These are phyloP conservation scores for Blastomyces parvus DNA, from an alignment of 2,329 filamentous ascomycete species.

Conservation along the genomic window DNA sequence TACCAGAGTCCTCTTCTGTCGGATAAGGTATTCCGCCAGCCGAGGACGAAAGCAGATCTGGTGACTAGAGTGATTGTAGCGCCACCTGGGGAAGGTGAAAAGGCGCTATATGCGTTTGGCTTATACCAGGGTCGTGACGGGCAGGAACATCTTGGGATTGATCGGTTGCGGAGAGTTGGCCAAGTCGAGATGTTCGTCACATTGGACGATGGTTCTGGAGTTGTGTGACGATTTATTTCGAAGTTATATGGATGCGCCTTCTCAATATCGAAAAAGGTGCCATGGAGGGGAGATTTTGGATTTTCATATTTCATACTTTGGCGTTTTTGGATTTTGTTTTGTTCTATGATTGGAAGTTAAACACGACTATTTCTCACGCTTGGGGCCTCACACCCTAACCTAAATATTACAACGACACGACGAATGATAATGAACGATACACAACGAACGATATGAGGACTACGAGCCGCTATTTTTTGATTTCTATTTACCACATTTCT, in stretches of 20 bases:
- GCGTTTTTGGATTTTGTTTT: not conserved
- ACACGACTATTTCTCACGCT: not conserved
- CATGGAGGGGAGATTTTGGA: not conserved
- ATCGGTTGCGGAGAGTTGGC: slow-evolving; percentile 42
- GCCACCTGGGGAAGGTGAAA: slow-evolving; percentile 29
- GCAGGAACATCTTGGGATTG: slow-evolving; percentile 50
- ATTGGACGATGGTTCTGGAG: not conserved
- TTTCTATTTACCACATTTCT: not conserved
- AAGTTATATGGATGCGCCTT: not conserved
- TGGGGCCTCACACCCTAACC: too few species aligned
- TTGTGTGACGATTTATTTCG: not conserved
- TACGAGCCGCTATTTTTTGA: not conserved
- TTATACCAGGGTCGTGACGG: slow-evolving; percentile 50
- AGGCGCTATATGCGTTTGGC: slow-evolving; percentile 47
- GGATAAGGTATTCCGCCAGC: slow-evolving; percentile 63
- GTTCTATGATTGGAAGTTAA: not conserved
- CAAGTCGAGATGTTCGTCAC: slow-evolving; percentile 36
- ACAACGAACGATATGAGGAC: not conserved
- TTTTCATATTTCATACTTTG: not conserved
- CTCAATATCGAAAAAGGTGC: not conserved
- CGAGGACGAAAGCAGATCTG: slow-evolving; percentile 58
- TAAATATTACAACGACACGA: not conserved
- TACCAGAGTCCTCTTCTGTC: slow-evolving; percentile 61
- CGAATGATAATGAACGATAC: not conserved
- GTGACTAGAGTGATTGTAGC: slow-evolving; percentile 56